Conservation (phyloP, 192 early-diverging fungal genomes). For the Backusella psychrophila region DNA sequence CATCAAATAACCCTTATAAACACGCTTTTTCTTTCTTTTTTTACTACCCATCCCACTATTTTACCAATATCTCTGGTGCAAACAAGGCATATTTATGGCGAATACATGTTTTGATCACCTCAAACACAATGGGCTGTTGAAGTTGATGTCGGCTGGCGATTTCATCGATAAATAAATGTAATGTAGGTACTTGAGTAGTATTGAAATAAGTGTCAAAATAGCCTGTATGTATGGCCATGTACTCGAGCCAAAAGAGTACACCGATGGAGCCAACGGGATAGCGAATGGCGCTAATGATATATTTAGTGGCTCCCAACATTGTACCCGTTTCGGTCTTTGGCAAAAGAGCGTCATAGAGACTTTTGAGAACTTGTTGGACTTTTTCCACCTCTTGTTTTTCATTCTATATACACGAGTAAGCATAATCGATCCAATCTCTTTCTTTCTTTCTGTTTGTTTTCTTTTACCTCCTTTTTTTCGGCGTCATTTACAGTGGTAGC, state of each 20-base stretch:
- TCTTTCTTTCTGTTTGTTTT: background rate
- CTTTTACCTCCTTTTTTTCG: conserved; percentile 21
- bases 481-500: conserved; percentile 46
- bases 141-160: conserved; percentile 72
- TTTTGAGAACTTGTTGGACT: background rate
- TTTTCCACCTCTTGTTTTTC: background rate
- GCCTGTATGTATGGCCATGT: conserved; percentile 57
- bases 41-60: background rate
- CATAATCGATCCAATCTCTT: background rate
- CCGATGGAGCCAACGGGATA: conserved; percentile 56
- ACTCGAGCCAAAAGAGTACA: conserved; percentile 61
- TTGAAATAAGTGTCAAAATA: conserved; percentile 74
- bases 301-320: conserved; percentile 17
- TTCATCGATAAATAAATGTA: conserved; percentile 71
- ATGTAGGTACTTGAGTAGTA: conserved; percentile 54
- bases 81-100: conserved; percentile 52
- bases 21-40: background rate
- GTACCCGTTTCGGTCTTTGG: conserved; percentile 12
- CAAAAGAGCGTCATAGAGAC: background rate
- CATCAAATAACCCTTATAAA: background rate
- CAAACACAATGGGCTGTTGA: conserved; percentile 63
- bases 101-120: conserved; percentile 57
- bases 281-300: conserved; percentile 13
- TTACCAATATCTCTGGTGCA: conserved; percentile 59
- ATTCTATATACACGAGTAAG: background rate